Evolutionary conservation across 2,329 filamentous ascomycete genomes (phyloP).

Genomic region (Xylariaceae sp.): DNA sequence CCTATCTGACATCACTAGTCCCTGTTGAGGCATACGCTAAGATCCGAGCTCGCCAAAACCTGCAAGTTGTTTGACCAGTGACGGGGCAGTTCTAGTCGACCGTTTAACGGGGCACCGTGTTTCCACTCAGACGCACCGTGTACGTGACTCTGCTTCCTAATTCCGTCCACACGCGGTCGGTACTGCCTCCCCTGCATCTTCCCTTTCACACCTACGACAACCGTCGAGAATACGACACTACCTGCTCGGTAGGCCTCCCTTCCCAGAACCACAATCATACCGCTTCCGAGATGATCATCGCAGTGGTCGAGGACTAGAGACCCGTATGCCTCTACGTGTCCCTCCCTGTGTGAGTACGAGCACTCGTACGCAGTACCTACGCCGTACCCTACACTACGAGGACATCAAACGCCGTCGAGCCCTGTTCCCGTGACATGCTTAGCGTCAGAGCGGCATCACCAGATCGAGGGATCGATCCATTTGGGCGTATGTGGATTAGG

Average conservation of each 20-base stretch:
- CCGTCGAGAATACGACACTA: background rate
- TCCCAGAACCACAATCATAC: background rate
- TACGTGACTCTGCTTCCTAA: background rate
- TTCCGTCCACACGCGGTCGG: too few species aligned
- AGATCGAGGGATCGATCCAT: constrained; percentile 12
- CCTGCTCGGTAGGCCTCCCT: background rate
- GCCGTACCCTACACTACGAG: background rate
- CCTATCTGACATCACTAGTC: background rate
- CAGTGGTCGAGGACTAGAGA: background rate
- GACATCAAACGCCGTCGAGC: background rate
- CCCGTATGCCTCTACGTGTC: too few species aligned
- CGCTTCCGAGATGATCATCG: background rate
- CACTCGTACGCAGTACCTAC: background rate
- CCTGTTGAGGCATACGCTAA: background rate
- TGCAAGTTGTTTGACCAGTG: background rate
- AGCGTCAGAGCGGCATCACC: constrained; percentile 15
- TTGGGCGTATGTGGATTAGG: constrained; percentile 3
- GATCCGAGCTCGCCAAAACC: background rate
- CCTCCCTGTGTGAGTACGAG: too few species aligned
- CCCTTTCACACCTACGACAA: background rate
- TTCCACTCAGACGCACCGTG: background rate
- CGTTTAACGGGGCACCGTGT: background rate
- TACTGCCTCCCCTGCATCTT: background rate
- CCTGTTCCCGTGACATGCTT: constrained; percentile 8
- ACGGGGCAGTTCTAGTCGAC: background rate